Evolutionary conservation across 495 filamentous ascomycete species (phyloP).

Genomic region (Annulohypoxylon maeteangense): DNA sequence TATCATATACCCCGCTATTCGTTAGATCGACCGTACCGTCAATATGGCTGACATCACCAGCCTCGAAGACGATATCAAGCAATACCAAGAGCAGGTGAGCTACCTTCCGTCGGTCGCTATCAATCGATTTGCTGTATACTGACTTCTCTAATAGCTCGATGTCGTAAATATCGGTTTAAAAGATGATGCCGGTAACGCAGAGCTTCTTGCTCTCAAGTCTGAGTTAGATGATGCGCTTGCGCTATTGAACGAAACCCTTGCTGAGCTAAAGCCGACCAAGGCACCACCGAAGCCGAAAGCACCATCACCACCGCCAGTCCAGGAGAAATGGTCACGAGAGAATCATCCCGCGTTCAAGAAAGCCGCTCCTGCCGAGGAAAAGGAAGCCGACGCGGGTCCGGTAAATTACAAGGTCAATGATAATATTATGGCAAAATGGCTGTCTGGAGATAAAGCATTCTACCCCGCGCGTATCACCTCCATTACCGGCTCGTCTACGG

Average conservation of each 20-base stretch:
- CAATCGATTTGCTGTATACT: constrained; percentile 18
- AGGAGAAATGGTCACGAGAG: constrained; percentile 78
- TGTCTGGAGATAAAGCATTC: constrained; percentile 86
- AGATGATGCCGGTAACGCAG: constrained; percentile 84
- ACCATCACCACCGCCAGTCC: constrained; percentile 58
- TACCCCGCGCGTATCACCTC: constrained; percentile 94
- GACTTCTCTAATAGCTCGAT: constrained; percentile 70
- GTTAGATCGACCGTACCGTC: not conserved
- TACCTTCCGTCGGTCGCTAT: not conserved
- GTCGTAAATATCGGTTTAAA: constrained; percentile 78
- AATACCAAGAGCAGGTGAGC: constrained; percentile 82
- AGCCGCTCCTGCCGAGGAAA: constrained; percentile 57
- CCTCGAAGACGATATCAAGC: constrained; percentile 80
- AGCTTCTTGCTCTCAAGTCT: constrained; percentile 79
- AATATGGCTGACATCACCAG: constrained; percentile 68
- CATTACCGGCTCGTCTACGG: constrained; percentile 87
- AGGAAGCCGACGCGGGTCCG: constrained; percentile 56
- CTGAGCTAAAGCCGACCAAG: constrained; percentile 76
- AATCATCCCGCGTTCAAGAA: constrained; percentile 75
- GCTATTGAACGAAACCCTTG: constrained; percentile 80
- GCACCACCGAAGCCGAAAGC: constrained; percentile 55
- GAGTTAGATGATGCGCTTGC: constrained; percentile 88
- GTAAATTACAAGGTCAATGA: constrained; percentile 87
- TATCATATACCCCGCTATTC: not conserved
- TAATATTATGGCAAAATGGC: constrained; percentile 87